Percentiles rank a stretch among this genome's conserved stretches.
phyloP scores from a whole-genome alignment of 2,329 filamentous ascomycete genomes.

The Fusarium subglutinans region DNA sequence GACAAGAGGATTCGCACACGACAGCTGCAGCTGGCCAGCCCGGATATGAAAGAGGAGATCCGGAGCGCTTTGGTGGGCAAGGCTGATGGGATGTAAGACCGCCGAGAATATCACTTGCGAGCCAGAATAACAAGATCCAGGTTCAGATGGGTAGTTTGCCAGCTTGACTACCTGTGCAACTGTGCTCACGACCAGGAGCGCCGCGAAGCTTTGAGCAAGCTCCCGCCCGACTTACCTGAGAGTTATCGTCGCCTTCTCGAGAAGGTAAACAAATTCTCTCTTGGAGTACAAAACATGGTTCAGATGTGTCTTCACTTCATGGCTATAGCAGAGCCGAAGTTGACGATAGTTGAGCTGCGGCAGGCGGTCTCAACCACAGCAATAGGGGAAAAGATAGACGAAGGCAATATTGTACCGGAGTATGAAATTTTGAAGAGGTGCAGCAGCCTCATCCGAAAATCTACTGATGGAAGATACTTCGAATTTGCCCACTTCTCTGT shows the following conservation, averaged over 20 bases:
- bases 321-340: rapidly evolving
- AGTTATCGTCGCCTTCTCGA: slow-evolving; percentile 22
- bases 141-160: slow-evolving; percentile 37
- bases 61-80: neutral
- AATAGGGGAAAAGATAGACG: neutral
- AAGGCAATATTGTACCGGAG: neutral
- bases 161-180: slow-evolving; percentile 30
- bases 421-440: slow-evolving; percentile 5
- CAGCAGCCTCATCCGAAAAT: slow-evolving; percentile 17
- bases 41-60: slow-evolving; percentile 17
- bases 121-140: neutral
- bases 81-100: slow-evolving; percentile 23
- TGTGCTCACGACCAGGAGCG: slow-evolving; percentile 10
- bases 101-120: too few relatives aligned
- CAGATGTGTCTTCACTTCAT: slow-evolving; percentile 19
- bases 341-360: neutral
- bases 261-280: neutral
- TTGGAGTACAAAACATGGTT: neutral
- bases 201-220: slow-evolving; percentile 1
- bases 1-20: neutral
- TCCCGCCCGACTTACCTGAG: neutral
- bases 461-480: neutral
- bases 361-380: slow-evolving; percentile 9
- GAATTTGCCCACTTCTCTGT: slow-evolving; percentile 33
- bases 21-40: neutral